Conservation (phyloP, 2,329 filamentous ascomycete genomes). For the Pseudogymnoascus destructans region DNA sequence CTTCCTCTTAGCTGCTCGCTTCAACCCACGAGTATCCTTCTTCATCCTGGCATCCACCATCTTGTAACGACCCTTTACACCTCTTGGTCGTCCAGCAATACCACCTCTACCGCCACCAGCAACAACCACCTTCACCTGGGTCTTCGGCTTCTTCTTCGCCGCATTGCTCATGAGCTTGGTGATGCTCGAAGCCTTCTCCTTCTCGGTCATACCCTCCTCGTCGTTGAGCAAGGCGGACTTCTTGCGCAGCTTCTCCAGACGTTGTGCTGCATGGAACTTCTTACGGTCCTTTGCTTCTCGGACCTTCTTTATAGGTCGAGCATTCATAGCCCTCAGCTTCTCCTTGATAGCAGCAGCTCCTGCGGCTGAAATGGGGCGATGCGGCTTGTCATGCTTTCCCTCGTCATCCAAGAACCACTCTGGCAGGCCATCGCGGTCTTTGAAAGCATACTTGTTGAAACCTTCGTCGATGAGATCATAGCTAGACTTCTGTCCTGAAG, state of each 20-base stretch:
- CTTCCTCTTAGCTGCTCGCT: constrained; percentile 65
- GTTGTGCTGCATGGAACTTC: constrained; percentile 88
- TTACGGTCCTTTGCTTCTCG: constrained; percentile 91
- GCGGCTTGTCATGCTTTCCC: constrained; percentile 62
- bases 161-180: constrained; percentile 69
- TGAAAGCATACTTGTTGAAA: constrained; percentile 87
- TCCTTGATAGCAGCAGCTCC: constrained; percentile 88
- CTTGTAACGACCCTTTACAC: constrained; percentile 92
- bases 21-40: constrained; percentile 85
- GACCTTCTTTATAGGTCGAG: constrained; percentile 97
- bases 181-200: constrained; percentile 85
- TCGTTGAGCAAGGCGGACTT: constrained; percentile 84
- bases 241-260: constrained; percentile 88
- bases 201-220: constrained; percentile 86
- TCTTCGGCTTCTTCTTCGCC: constrained; percentile 72
- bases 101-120: constrained; percentile 75
- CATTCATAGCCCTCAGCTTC: constrained; percentile 84
- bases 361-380: constrained; percentile 83
- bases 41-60: constrained; percentile 93
- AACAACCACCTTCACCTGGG: constrained; percentile 76
- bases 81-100: constrained; percentile 72
- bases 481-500: constrained; percentile 68
- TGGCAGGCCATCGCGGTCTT: constrained; percentile 79
- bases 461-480: constrained; percentile 76
- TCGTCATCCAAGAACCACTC: constrained; percentile 99